Evolutionary conservation across 352 stramenopile genomes (phyloP).

Genomic region (Phytophthora sojae): DNA sequence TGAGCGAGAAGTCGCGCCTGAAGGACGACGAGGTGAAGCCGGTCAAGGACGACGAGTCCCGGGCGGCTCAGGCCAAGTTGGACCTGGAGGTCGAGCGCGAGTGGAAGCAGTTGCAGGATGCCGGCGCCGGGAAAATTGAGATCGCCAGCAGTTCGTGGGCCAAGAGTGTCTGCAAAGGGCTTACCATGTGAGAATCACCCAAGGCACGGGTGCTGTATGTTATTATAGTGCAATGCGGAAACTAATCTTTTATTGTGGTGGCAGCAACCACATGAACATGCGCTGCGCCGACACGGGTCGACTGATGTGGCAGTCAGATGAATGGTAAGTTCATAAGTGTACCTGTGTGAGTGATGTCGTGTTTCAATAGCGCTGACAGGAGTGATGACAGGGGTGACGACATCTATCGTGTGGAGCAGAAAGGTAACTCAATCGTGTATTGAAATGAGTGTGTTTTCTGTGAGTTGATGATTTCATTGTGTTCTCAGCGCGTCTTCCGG

Average conservation of each 20-base stretch:
- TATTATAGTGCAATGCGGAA: neutral
- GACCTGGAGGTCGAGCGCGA: conserved; percentile 86
- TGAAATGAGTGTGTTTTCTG: neutral
- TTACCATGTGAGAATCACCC: conserved; percentile 62
- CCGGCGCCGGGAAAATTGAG: conserved; percentile 66
- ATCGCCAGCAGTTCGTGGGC: conserved; percentile 72
- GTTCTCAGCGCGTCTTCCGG: conserved; percentile 64
- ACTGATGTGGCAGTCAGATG: conserved; percentile 87
- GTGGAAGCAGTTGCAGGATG: conserved; percentile 81
- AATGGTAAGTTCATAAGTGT: conserved; percentile 49
- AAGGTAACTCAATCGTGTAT: conserved; percentile 45
- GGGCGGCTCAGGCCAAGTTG: conserved; percentile 72
- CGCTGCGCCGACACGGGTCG: conserved; percentile 79
- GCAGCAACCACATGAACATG: conserved; percentile 92
- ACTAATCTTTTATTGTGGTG: conserved; percentile 8
- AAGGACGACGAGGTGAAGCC: conserved; percentile 66
- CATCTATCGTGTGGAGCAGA: conserved; percentile 75
- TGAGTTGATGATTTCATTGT: neutral
- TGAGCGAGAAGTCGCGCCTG: conserved; percentile 58
- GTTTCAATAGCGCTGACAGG: neutral
- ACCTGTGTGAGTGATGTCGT: neutral
- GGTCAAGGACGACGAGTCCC: conserved; percentile 57
- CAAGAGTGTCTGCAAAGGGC: conserved; percentile 73
- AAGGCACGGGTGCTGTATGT: too few species aligned
- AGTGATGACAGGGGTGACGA: conserved; percentile 56